Base-by-base conservation (phyloP, 352 stramenopile genomes). In the Phytophthora fragariae region DNA sequence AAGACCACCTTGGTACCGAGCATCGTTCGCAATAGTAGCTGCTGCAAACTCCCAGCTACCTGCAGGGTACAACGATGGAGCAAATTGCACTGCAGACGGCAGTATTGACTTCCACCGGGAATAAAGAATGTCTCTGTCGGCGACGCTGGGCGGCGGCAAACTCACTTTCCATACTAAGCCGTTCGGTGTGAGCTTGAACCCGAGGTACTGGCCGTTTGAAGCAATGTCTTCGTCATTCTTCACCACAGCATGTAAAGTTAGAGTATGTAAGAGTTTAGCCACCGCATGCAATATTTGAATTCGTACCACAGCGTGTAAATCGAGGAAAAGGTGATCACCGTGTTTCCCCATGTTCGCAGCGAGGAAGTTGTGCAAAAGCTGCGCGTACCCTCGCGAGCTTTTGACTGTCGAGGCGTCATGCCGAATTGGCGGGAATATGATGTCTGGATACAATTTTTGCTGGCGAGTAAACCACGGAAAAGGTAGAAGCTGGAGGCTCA, bases 401-500 rank as follows among this genome's bases (percentile, higher is more conserved):
- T 77, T 74, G 5, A 75, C 53, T 0, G 72, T 90, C 1, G 81
- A 89, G 6, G 84, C 77, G 10, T 68, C 75, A 44, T 56, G 59
- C 7, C 57, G 66, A 2, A 85, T 75, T 52, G 47, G 37, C 31
- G 83, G 83, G 31, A 90, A 92, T 2, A 14, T 24, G 27, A 92
- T 68, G 0, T 33, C 55, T 8, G 47, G 59, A 61, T 89, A 84
- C 11, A 91, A 31, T 19, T 8, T 35, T 19, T 88, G 80, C 39
- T 91, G 81, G 1, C 73, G 70, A 39, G 65, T 7, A 71, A 94
- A 97, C 90, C 90, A 95, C n/a, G 77, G 82, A 76, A 93, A 96
- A 14, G 90, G 83, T 75, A 96, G 83, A n/a, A 97, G 76, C 66
- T 96, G 89, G 11, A 95, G 74, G 49, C 82, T 95, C 27, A 95